Evolutionary conservation across 768 basidiomycete species (phyloP).

Genomic region (Brasilioporus rufonigricans): DNA sequence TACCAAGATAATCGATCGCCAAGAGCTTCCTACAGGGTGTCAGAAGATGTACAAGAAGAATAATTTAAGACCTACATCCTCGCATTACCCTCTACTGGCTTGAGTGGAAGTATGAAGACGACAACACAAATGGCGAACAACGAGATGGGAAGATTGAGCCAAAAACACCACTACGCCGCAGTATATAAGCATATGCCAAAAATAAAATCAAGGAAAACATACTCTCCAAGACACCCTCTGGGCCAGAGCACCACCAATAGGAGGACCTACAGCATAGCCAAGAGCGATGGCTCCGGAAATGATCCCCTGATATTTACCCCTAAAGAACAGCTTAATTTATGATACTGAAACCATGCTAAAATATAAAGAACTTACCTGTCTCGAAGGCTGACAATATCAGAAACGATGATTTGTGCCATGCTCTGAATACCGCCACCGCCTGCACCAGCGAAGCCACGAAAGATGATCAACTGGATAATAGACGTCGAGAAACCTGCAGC

Average conservation of each 20-base stretch:
- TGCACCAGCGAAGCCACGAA: slow-evolving; percentile 64
- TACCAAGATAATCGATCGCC: slow-evolving; percentile 63
- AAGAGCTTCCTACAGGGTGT: slow-evolving; percentile 51
- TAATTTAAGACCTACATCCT: slow-evolving; percentile 35
- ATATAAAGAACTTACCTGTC: slow-evolving; percentile 44
- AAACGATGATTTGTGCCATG: slow-evolving; percentile 68
- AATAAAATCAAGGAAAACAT: slow-evolving; percentile 17
- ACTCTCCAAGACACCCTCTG: slow-evolving; percentile 65
- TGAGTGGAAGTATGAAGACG: slow-evolving; percentile 63
- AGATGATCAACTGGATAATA: slow-evolving; percentile 67
- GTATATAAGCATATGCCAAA: neutral
- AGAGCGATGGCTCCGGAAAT: slow-evolving; percentile 54
- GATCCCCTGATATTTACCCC: slow-evolving; percentile 78
- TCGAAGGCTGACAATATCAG: slow-evolving; percentile 68
- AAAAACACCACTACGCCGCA: slow-evolving; percentile 63
- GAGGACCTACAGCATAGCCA: slow-evolving; percentile 65
- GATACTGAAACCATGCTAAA: neutral
- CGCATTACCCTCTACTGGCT: slow-evolving; percentile 60
- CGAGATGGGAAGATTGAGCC: slow-evolving; percentile 65
- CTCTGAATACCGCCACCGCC: slow-evolving; percentile 73
- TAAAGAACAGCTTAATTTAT: slow-evolving; percentile 28
- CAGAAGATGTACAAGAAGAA: neutral
- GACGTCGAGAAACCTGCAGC: slow-evolving; percentile 63
- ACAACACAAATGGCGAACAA: slow-evolving; percentile 53
- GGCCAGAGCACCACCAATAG: slow-evolving; percentile 63